phyloP scores from a whole-genome alignment of 1,284 basidiomycete species.

The Ceratobasidium sp. region DNA sequence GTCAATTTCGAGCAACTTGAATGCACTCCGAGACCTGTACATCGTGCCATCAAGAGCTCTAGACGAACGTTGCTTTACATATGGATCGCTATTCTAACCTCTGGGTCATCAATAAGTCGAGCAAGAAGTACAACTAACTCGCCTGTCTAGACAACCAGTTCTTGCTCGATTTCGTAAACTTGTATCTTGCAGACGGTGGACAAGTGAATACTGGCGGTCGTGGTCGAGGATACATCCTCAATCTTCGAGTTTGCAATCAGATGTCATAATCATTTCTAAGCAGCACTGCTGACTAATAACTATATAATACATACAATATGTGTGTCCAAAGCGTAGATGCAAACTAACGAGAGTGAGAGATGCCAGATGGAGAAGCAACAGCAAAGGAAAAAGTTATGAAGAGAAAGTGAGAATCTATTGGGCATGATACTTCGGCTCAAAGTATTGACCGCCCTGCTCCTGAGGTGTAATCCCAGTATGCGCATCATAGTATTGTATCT shows the following conservation, averaged over 20 bases:
- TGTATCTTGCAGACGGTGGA: constrained; percentile 17
- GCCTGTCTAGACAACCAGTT: constrained; percentile 74
- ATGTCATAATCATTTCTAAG: constrained; percentile 6
- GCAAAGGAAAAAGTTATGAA: background rate
- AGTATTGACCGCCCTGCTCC: background rate
- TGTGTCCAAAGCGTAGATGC: no score
- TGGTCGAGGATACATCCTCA: background rate
- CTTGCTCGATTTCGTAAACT: constrained; percentile 60
- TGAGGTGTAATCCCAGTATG: constrained; percentile 19
- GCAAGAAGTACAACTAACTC: background rate
- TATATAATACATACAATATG: constrained; percentile 6
- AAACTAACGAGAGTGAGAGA: background rate
- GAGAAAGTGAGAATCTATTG: constrained; percentile 1
- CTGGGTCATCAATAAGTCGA: background rate
- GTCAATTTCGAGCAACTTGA: constrained; percentile 85
- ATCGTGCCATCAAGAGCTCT: constrained; percentile 51
- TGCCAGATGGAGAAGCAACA: background rate
- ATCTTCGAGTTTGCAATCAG: background rate
- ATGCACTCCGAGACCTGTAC: constrained; percentile 84
- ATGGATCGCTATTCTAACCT: constrained; percentile 67
- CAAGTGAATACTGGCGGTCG: background rate
- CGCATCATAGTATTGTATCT: constrained; percentile 17
- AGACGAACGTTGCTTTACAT: constrained; percentile 70
- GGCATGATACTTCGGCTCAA: background rate
- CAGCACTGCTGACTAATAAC: constrained; percentile 34